Evolutionary conservation across 1,284 basidiomycete species (phyloP).

Genomic region (Naganishia cerealis): DNA sequence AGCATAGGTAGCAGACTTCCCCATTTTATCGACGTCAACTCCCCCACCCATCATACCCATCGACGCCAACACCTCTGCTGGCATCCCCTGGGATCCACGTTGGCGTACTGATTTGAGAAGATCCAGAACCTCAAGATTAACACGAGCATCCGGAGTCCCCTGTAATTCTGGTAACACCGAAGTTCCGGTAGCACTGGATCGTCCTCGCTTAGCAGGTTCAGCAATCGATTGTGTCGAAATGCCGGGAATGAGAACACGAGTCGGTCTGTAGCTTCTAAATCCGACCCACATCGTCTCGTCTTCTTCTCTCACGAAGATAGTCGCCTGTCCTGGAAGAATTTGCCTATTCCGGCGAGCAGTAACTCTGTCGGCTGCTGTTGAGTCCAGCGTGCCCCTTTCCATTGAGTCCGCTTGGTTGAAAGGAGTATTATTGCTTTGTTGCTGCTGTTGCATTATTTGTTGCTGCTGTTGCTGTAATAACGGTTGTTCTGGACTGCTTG

Average conservation of each 20-base stretch:
- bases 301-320: constrained; percentile 17
- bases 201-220: not conserved
- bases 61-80: constrained; percentile 1
- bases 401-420: not conserved
- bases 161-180: not conserved
- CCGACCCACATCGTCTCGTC: constrained; percentile 33
- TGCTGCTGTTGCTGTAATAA: constrained; percentile 25
- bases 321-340: constrained; percentile 30
- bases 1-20: not conserved
- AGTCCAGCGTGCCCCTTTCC: not conserved
- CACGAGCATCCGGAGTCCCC: not conserved
- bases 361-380: not conserved
- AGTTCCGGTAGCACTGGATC: not conserved
- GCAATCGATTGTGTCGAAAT: not conserved
- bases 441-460: constrained; percentile 22
- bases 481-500: constrained; percentile 24
- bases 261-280: constrained; percentile 27
- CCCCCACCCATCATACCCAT: constrained; percentile 11
- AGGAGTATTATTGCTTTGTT: not conserved
- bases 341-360: not conserved
- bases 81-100: not conserved
- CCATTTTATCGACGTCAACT: not conserved
- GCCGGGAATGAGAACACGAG: constrained; percentile 2
- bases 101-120: constrained; percentile 2
- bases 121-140: not conserved